Base-by-base conservation (phyloP, 495 filamentous ascomycete genomes). In the Tirmania nivea region DNA sequence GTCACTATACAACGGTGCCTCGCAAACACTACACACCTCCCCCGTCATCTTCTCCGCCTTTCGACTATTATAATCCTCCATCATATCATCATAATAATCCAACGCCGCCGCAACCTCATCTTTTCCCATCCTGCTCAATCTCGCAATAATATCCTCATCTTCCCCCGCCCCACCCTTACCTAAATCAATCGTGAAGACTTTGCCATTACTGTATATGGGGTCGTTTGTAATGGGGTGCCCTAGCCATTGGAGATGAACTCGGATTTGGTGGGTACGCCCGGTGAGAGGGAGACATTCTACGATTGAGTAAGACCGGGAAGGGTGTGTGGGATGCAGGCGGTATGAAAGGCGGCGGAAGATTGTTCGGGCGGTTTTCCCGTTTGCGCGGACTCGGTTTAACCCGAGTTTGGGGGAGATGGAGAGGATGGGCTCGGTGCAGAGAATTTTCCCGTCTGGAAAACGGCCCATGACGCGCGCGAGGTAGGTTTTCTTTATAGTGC, bases 171-270 rank as follows among this genome's bases (percentile, higher is more conserved):
- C 83, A 51, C 80, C 75, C 50, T 73, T 73, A 8, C 82, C 90
- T 0, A 97, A 75, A 1, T 76, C 73, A 0, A 78, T 71, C 2
- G 92, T 92, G 72, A 92, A 97, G 17, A 96, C 90, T 49, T 77
- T 77, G 54, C 84, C 80, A 61, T 96, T 96, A 59, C 83, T 86
- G 66, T 97, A 97, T 56, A 97, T 97, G 34, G 90, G 90, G 63
- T 97, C 90, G 64, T 96, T 96, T 50, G 81, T 77, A 60, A 97
- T 95, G 2, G 90, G 92, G 60, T 97, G 83, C 9, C 90, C 90
- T 10, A 97, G 69, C 63, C 83, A 94, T 62, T 97, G 90, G 1
- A 97, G 75, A 61, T 97, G 90, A 10, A 97, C 92, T 21, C 90
- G 77, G 17, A 97, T 77, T 63, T 97, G 90, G 62, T 97, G 90